Conservation (phyloP, 495 filamentous ascomycete species). For the Penicillium waksmanii region DNA sequence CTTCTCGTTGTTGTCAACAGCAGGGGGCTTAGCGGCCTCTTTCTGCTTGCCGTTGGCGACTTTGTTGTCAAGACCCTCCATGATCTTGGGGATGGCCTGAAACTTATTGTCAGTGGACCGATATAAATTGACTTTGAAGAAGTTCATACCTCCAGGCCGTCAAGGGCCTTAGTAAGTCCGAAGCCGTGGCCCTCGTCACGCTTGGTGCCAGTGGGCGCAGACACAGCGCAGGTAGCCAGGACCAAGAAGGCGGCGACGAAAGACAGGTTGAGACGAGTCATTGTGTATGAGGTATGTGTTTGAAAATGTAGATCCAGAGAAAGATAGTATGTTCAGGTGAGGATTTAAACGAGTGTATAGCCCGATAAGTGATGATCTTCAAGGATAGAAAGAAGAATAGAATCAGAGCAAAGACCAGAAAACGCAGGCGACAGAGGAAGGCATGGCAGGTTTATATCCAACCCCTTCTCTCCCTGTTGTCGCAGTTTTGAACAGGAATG, state of each 20-base stretch:
- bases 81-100: conserved; percentile 25
- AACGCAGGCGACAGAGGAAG: conserved; percentile 3
- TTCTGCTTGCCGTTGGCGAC: conserved; percentile 23
- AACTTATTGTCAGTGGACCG: conserved; percentile 4
- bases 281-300: conserved; percentile 26
- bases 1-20: conserved; percentile 11
- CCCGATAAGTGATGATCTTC: not conserved
- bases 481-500: conserved; percentile 1
- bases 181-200: conserved; percentile 17
- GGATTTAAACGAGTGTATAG: conserved; percentile 17
- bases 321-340: conserved; percentile 18
- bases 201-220: conserved; percentile 32
- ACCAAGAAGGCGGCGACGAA: conserved; percentile 10
- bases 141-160: conserved; percentile 25
- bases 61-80: conserved; percentile 19
- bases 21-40: conserved; percentile 2
- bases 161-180: conserved; percentile 20
- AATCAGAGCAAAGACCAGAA: not conserved
- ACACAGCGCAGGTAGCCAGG: conserved; percentile 37
- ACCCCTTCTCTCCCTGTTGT: conserved; percentile 14
- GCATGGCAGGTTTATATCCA: conserved; percentile 21
- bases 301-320: conserved; percentile 16
- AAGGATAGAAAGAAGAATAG: conserved; percentile 13
- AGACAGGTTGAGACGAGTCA: conserved; percentile 1
- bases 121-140: not conserved